These are phyloP conservation scores for Chalara sp. DNA, from an alignment of 2,329 filamentous ascomycete species.

Conservation along the genomic window DNA sequence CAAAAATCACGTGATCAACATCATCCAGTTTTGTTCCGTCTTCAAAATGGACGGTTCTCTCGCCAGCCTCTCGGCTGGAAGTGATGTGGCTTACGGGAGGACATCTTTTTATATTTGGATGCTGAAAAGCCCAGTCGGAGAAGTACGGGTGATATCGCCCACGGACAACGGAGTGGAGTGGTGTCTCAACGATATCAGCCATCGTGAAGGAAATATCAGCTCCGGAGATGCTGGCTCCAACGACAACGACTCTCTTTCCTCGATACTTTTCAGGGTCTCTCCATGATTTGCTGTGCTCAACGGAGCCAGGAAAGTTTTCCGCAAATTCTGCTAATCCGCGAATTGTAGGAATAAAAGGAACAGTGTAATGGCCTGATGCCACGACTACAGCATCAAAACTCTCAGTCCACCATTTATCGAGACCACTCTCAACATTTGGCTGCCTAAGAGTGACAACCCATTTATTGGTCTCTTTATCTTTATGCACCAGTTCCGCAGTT, in stretches of 20 bases:
- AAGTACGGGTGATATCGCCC: slow-evolving; percentile 49
- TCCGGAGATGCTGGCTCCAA: slow-evolving; percentile 59
- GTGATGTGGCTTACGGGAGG: slow-evolving; percentile 42
- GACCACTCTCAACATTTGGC: slow-evolving; percentile 27
- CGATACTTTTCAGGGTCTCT: slow-evolving; percentile 52
- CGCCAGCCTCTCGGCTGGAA: slow-evolving; percentile 16
- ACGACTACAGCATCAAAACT: slow-evolving; percentile 60
- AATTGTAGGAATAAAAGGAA: slow-evolving; percentile 56
- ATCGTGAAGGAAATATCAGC: slow-evolving; percentile 54
- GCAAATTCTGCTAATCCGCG: slow-evolving; percentile 53
- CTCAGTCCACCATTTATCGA: slow-evolving; percentile 57
- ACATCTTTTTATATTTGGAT: slow-evolving; percentile 42
- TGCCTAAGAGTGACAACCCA: slow-evolving; percentile 48
- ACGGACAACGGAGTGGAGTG: slow-evolving; percentile 47
- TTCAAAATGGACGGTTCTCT: slow-evolving; percentile 45
- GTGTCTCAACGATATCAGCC: slow-evolving; percentile 35
- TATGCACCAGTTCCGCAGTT: slow-evolving; percentile 52
- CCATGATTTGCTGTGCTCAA: slow-evolving; percentile 70
- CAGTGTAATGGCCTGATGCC: slow-evolving; percentile 60
- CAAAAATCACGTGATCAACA: slow-evolving; percentile 59
- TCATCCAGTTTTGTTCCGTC: slow-evolving; percentile 45
- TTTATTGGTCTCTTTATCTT: slow-evolving; percentile 33
- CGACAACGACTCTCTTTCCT: slow-evolving; percentile 47
- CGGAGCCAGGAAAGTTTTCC: slow-evolving; percentile 40
- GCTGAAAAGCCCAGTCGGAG: slow-evolving; percentile 51